phyloP scores from a whole-genome alignment of 2,329 filamentous ascomycete species.

The Metarhizium rileyi region DNA sequence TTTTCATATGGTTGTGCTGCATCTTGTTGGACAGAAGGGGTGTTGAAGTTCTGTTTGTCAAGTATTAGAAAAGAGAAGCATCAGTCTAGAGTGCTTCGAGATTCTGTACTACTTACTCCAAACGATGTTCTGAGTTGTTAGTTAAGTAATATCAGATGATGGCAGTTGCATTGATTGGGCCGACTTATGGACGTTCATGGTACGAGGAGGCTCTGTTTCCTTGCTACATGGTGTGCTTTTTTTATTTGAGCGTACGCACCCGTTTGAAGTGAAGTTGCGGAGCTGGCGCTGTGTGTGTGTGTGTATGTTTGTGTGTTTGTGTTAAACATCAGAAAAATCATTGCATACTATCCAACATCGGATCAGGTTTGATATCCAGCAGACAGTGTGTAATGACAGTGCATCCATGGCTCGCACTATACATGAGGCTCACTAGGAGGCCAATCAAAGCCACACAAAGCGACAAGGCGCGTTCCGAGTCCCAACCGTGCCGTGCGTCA shows the following conservation, averaged over 20 bases:
- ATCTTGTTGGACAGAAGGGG: neutral
- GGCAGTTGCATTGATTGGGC: neutral
- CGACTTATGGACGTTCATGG: neutral
- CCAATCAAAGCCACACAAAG: slow-evolving; percentile 17
- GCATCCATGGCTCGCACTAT: slow-evolving; percentile 10
- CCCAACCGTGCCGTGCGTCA: slow-evolving; percentile 10
- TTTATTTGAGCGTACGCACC: too few species aligned
- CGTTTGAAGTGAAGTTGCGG: too few species aligned
- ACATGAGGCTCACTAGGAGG: slow-evolving; percentile 1
- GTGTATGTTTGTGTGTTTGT: too few species aligned
- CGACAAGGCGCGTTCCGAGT: slow-evolving; percentile 16
- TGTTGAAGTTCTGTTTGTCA: neutral
- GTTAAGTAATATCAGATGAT: neutral
- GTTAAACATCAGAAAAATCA: too few species aligned
- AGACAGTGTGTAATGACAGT: slow-evolving; percentile 6
- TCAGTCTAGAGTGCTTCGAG: neutral
- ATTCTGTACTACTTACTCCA: neutral
- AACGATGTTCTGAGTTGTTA: neutral
- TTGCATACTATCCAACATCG: too few species aligned
- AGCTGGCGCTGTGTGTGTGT: too few species aligned
- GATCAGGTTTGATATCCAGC: too few species aligned
- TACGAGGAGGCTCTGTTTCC: too few species aligned
- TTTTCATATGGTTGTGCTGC: neutral
- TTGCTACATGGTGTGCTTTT: too few species aligned
- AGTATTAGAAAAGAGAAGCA: neutral